Percentiles rank a stretch among this genome's conserved stretches.
phyloP scores from a whole-genome alignment of 2,329 filamentous ascomycete genomes.

The Fusarium secorum region DNA sequence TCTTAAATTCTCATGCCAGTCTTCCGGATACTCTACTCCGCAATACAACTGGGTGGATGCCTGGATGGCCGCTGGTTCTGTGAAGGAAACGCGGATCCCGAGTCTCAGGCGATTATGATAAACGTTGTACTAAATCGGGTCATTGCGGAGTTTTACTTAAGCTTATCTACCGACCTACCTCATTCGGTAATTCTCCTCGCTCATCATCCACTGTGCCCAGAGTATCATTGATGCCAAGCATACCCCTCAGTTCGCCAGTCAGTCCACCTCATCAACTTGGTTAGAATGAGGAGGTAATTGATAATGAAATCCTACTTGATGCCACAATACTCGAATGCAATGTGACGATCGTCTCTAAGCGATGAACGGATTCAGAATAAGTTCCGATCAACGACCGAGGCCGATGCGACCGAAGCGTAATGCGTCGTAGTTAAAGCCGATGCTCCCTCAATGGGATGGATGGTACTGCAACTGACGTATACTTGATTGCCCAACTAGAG shows the following conservation, averaged over 20 bases:
- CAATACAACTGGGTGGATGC: rapidly evolving
- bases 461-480: rapidly evolving
- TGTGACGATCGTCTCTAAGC: neutral
- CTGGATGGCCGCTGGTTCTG: no score
- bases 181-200: neutral
- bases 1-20: rapidly evolving
- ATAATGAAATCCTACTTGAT: neutral
- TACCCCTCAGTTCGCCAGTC: constrained; percentile 11
- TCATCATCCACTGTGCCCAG: neutral
- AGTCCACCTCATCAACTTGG: rapidly evolving
- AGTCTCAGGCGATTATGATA: neutral
- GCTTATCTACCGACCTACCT: constrained; percentile 19
- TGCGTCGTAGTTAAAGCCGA: neutral
- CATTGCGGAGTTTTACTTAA: constrained; percentile 2
- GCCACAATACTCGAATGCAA: neutral
- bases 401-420: rapidly evolving
- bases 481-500: no score
- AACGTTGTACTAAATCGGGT: neutral
- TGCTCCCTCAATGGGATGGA: rapidly evolving
- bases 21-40: rapidly evolving
- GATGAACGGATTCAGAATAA: neutral
- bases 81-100: neutral
- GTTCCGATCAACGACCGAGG: neutral
- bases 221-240: neutral
- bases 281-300: neutral